Conservation (phyloP, 768 basidiomycete genomes). For the Daedaleopsis sinensis region DNA sequence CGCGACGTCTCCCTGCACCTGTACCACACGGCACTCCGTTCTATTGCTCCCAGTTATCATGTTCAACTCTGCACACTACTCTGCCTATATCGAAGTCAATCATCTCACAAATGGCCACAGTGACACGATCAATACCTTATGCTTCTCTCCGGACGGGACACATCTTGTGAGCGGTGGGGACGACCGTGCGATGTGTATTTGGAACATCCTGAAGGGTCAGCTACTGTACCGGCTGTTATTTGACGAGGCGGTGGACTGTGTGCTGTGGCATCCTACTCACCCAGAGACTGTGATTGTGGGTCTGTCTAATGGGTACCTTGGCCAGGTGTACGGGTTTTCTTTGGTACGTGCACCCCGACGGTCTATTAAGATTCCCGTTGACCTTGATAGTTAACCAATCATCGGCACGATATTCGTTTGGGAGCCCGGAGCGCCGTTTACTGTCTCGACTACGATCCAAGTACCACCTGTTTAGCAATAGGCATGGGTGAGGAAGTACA, state of each 20-base stretch:
- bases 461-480: neutral
- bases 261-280: neutral
- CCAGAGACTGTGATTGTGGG: neutral
- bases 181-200: neutral
- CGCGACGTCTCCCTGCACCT: too few species aligned
- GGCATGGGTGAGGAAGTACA: neutral
- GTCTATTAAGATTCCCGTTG: too few species aligned
- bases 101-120: constrained; percentile 1
- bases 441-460: neutral
- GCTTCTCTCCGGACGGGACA: neutral
- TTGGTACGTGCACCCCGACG: too few species aligned
- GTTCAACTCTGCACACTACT: neutral
- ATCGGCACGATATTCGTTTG: neutral
- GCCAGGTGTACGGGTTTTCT: neutral
- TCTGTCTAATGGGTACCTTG: neutral
- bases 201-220: neutral
- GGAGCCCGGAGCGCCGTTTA: neutral
- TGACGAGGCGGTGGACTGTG: neutral
- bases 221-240: neutral
- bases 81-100: neutral
- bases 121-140: constrained; percentile 1
- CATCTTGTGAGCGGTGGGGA: constrained; percentile 3
- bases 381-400: neutral
- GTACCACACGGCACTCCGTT: too few species aligned
- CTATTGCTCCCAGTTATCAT: too few species aligned